Percentiles rank a stretch among this genome's conserved stretches.
Evolutionary conservation across 768 basidiomycete genomes (phyloP).

Genomic region (Boletellus ananas): DNA sequence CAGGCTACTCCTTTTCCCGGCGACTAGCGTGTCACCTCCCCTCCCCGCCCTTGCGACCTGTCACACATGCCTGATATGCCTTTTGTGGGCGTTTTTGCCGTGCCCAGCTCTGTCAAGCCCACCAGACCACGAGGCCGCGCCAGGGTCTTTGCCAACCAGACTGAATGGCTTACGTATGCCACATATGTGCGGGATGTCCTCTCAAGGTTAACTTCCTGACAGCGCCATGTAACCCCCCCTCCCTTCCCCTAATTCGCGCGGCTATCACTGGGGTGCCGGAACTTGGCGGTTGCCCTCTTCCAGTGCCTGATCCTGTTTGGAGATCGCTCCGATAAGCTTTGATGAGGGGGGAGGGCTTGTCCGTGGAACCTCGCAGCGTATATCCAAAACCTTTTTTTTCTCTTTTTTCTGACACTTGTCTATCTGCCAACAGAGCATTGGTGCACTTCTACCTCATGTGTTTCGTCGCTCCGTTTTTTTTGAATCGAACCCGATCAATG

Average conservation of each 20-base stretch:
- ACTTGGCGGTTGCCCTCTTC: slow-evolving; percentile 1
- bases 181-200: slow-evolving; percentile 5
- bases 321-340: slow-evolving; percentile 30
- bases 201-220: slow-evolving; percentile 29
- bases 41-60: slow-evolving; percentile 7
- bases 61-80: slow-evolving; percentile 19
- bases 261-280: slow-evolving; percentile 16
- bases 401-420: neutral
- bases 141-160: slow-evolving; percentile 14
- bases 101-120: slow-evolving; percentile 2
- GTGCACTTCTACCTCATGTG: slow-evolving; percentile 1
- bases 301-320: slow-evolving; percentile 22
- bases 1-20: slow-evolving; percentile 5
- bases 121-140: slow-evolving; percentile 18
- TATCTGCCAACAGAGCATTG: slow-evolving; percentile 1
- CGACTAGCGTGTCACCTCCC: neutral
- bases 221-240: neutral
- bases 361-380: neutral
- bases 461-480: neutral
- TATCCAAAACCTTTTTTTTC: slow-evolving; percentile 3
- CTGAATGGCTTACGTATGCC: slow-evolving; percentile 20
- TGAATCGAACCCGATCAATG: slow-evolving; percentile 7
- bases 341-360: neutral
- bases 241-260: slow-evolving; percentile 10
- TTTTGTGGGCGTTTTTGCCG: slow-evolving; percentile 6